Base-by-base conservation (phyloP, 1,139 yeast genomes). In the Yamadazyma sp. region DNA sequence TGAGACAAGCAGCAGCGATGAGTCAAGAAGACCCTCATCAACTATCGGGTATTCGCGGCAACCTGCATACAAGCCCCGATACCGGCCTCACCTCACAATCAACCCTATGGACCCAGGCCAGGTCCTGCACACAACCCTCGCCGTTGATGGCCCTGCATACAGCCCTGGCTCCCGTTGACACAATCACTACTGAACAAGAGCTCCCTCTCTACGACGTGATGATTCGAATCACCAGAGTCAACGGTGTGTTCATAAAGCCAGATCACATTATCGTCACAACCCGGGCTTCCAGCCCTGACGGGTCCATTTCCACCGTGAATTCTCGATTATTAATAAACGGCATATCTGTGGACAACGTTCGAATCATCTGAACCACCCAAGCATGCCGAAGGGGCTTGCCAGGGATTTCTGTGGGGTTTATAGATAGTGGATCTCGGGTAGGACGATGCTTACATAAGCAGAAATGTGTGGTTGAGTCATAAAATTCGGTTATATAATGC, bases 181-280 rank as follows among this genome's bases (percentile, higher is more conserved):
- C 26, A 23, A 23, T 6, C 5, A 5, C 21, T 8, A 18, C 21
- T 18, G 7, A 5, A 5, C 21, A 5, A 18, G 7, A 18, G 8
- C 21, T 27, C n/a, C 29, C 29, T 4, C 11, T 33, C n/a, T 33
- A 26, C 30, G 38, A 35, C 10, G 24, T 34, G 6, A 15, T 35
- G 13, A 25, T 38, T 4, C 29, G 76, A 12, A 44, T 70, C 14
- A 48, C 44, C 16, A 62, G 56, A 36, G 42, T 72, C 20, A 72
- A 72, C 48, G 77, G 76, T 0, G 49, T 64, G 3, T 47, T 48
- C 8, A 53, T 71, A 4, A 27, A 25, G 24, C 6, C 39, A 40
- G 2, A 17, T 6, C 15, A 27, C 3, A 7, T n/a, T 22, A 15
- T 34, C 6, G 23, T 17, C 22, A 18, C 23, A 4, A 15, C 21